These are phyloP conservation scores for Triglochin maritima DNA, from an alignment of 106 monocot genomes.

Conservation along the genomic window DNA sequence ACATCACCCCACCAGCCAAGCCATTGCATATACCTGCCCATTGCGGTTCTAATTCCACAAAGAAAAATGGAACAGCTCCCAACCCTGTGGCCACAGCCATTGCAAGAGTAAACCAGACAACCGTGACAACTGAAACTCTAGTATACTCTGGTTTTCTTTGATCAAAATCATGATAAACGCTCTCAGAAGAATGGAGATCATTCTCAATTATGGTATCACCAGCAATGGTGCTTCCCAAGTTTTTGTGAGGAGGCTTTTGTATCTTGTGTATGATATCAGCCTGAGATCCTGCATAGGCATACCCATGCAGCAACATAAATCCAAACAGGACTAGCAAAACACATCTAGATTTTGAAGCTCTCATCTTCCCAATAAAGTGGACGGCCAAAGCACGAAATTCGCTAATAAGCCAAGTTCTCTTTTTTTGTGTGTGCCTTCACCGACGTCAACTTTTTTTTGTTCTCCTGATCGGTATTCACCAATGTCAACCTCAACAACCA, in stretches of 20 bases:
- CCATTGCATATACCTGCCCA: constrained; percentile 98
- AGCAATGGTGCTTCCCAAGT: constrained; percentile 31
- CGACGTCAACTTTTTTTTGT: no score
- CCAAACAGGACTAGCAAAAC: constrained; percentile 13
- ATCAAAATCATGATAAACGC: no score
- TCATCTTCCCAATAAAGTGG: background rate
- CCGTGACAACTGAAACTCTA: constrained; percentile 60
- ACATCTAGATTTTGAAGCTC: constrained; percentile 1
- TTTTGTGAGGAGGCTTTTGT: constrained; percentile 44
- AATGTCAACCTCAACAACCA: no score
- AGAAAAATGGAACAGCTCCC: constrained; percentile 93
- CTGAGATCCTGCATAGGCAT: constrained; percentile 26
- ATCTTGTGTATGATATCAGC: constrained; percentile 20
- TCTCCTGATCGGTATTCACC: no score
- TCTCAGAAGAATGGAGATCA: constrained; percentile 15
- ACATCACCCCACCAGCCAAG: constrained; percentile 91
- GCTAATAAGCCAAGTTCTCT: no score
- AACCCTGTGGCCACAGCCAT: constrained; percentile 95
- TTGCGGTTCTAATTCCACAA: constrained; percentile 81
- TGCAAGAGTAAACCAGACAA: constrained; percentile 84
- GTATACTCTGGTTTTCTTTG: constrained; percentile 13
- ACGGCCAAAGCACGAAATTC: no score
- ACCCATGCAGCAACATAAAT: constrained; percentile 9
- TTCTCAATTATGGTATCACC: constrained; percentile 52
- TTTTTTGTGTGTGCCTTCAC: no score